Base-by-base conservation (phyloP, 2,329 filamentous ascomycete genomes). In the Epichloe festucae region DNA sequence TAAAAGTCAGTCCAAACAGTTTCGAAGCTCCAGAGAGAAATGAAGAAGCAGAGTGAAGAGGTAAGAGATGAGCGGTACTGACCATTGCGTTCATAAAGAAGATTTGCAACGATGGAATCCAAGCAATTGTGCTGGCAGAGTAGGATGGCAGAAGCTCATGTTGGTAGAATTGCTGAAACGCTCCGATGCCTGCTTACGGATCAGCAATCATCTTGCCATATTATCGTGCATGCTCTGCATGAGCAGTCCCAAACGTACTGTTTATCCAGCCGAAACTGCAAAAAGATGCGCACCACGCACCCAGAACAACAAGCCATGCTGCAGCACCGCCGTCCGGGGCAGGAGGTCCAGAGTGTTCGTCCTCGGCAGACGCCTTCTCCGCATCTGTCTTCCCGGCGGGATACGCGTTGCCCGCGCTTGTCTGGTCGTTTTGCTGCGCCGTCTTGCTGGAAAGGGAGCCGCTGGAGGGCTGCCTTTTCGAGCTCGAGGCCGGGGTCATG, bases 161-260 rank as follows among this genome's bases (percentile, higher is more conserved):
- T 56, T 75, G 63, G 55, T 78, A 79, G 58, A 77, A 76, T 21
- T 70, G 68, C 58, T 78, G 74, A 57, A 78, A 78, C n/a, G 74
- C 64, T 8, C 74, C 75, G 40, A 64, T 50, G 40, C 59, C 60
- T 63, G 41, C 15, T n/a, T 3, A 48, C 31, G 5, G 2, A 36
- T 48, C 8, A 48, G 46, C 19, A 46, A 31, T 31, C 31, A 31
- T 31, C 3, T 4, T 11, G 31, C 31, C 31, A 31, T 31, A 4
- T 11, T 31, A 11, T 31, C 31, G 3, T 31, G 11, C n/a, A 43
- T 23, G 17, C 38, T 17, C 3, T n/a, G 14, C 38, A 39, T 7
- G 38, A 39, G 38, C 5, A 11, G 31, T 31, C 31, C 3, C 39
- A n/a, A 19, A 51, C 49, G 21, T 57, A 59, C 60, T 58, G 52